These are phyloP conservation scores for Heritiera littoralis DNA, from an alignment of 345 rosid genomes.

Conservation along the genomic window DNA sequence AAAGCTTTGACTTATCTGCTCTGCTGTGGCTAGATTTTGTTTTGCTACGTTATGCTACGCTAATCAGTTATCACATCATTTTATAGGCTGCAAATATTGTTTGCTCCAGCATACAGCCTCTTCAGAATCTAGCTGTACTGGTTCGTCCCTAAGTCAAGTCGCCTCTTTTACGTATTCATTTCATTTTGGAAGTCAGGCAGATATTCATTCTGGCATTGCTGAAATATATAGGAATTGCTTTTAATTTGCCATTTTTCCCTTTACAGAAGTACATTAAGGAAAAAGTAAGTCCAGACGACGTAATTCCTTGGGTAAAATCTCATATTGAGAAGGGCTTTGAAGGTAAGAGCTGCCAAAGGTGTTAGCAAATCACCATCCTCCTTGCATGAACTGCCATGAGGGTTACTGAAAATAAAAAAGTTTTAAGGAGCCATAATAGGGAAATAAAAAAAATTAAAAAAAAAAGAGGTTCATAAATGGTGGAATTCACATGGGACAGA, in stretches of 20 bases:
- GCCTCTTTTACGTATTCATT: background rate
- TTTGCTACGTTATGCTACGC: background rate
- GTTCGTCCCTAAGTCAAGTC: slow-evolving; percentile 36
- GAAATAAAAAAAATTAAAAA: too few relatives aligned
- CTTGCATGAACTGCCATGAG: background rate
- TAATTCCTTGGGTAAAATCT: slow-evolving; percentile 45
- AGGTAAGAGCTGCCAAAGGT: slow-evolving; percentile 34
- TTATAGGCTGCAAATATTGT: slow-evolving; percentile 70
- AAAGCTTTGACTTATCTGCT: background rate
- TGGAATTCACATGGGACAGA: background rate
- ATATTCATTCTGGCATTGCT: background rate
- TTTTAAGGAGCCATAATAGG: background rate
- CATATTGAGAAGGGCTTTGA: slow-evolving; percentile 72
- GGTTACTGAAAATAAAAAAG: background rate
- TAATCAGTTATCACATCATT: background rate
- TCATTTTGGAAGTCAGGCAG: background rate
- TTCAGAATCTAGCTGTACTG: slow-evolving; percentile 60
- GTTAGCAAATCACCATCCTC: background rate
- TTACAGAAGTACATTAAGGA: slow-evolving; percentile 57
- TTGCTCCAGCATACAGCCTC: slow-evolving; percentile 79
- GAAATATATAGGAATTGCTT: background rate
- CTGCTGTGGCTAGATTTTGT: background rate
- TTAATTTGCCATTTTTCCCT: background rate
- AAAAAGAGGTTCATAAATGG: background rate
- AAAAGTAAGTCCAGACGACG: slow-evolving; percentile 52